A percentile compares a stretch with the other conserved stretches of the same genome.
Evolutionary conservation across 2,329 filamentous ascomycete genomes (phyloP).

Genomic region (Rhynchosporium agropyri): DNA sequence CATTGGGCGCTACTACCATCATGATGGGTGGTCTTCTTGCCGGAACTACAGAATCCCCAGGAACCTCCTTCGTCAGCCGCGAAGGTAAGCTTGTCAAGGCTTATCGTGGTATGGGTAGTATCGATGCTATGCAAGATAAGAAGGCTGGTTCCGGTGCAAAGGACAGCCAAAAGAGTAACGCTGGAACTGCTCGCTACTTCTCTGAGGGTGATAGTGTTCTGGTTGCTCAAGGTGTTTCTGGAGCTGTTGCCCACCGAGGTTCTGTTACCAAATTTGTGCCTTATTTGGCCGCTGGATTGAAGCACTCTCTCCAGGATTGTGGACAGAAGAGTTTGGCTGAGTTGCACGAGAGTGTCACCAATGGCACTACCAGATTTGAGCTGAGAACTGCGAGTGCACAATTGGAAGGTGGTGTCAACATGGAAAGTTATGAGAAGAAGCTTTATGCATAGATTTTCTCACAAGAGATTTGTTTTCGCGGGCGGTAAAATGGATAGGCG

Average conservation of each 20-base stretch:
- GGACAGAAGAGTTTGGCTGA: conserved; percentile 79
- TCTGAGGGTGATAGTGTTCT: conserved; percentile 94
- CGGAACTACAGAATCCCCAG: conserved; percentile 95
- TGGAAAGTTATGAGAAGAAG: conserved; percentile 99
- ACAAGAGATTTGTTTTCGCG: conserved; percentile 11
- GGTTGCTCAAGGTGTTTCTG: conserved; percentile 95
- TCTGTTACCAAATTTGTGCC: conserved; percentile 94
- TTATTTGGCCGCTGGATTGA: conserved; percentile 91
- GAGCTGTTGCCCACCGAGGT: conserved; percentile 76
- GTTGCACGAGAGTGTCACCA: conserved; percentile 73
- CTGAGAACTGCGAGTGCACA: conserved; percentile 91
- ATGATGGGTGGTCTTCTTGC: conserved; percentile 99
- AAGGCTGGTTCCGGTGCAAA: conserved; percentile 82
- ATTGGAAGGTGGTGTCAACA: conserved; percentile 95
- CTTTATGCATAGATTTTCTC: conserved; percentile 73
- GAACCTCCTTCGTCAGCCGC: conserved; percentile 92
- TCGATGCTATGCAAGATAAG: conserved; percentile 99
- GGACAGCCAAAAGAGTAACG: conserved; percentile 80
- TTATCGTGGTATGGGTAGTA: conserved; percentile 98
- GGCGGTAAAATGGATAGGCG: conserved; percentile 14
- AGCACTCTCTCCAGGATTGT: conserved; percentile 97
- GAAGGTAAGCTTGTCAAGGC: conserved; percentile 99
- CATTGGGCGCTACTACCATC: conserved; percentile 89
- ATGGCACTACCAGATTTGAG: conserved; percentile 86
- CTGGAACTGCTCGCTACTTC: conserved; percentile 97